Conservation (phyloP, 179 eudicot genomes). For the Vitellaria paradoxa region DNA sequence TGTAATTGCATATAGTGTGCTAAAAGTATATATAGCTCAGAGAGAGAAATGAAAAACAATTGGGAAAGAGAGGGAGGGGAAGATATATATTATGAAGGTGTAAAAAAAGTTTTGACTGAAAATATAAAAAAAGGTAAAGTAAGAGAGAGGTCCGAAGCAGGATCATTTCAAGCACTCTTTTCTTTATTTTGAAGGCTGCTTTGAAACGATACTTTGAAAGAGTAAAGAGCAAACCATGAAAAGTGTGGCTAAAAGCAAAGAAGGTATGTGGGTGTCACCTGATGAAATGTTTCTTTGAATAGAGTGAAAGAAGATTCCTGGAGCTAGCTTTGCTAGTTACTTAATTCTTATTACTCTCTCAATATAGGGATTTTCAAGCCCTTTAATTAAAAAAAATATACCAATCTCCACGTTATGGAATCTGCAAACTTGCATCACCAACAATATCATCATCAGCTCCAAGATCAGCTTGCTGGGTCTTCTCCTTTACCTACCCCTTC, state of each 20-base stretch:
- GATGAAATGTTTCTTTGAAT: conserved; percentile 29
- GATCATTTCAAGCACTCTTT: conserved; percentile 22
- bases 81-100: conserved; percentile 6
- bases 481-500: conserved; percentile 34
- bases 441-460: conserved; percentile 30
- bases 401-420: conserved; percentile 43
- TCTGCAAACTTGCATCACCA: conserved; percentile 52
- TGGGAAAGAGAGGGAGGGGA: neutral
- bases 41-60: neutral
- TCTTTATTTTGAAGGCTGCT: conserved; percentile 51
- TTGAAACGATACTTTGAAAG: conserved; percentile 47
- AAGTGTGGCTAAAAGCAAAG: conserved; percentile 34
- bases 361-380: conserved; percentile 84
- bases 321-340: neutral
- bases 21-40: conserved; percentile 9
- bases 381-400: conserved; percentile 9
- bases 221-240: conserved; percentile 47
- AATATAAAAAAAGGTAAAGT: conserved; percentile 10
- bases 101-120: conserved; percentile 18
- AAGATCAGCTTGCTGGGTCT: conserved; percentile 38
- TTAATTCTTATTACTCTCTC: conserved; percentile 14
- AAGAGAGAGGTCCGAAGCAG: conserved; percentile 13
- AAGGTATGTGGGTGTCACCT: conserved; percentile 60
- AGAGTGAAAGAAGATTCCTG: conserved; percentile 9
- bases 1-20: conserved; percentile 40